Conservation (phyloP, 768 basidiomycete genomes). For the Postia placenta region DNA sequence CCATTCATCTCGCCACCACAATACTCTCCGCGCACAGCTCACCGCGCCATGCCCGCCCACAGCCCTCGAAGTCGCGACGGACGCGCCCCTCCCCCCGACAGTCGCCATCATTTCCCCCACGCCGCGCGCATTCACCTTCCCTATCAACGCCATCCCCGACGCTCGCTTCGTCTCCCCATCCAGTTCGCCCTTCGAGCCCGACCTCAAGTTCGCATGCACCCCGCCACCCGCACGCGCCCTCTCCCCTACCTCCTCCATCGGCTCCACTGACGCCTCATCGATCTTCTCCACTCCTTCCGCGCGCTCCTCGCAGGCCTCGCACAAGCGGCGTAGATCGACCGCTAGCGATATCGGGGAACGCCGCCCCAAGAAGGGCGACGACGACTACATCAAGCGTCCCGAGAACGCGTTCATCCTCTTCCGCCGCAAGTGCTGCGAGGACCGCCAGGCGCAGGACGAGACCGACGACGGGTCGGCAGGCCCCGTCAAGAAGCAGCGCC, state of each 20-base stretch:
- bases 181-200: slow-evolving; percentile 70
- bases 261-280: slow-evolving; percentile 33
- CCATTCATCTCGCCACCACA: slow-evolving; percentile 1
- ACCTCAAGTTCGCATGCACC: slow-evolving; percentile 43
- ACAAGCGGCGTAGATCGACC: slow-evolving; percentile 29
- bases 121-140: slow-evolving; percentile 66
- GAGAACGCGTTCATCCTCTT: slow-evolving; percentile 85
- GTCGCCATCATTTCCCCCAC: slow-evolving; percentile 58
- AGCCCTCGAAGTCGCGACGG: slow-evolving; percentile 77
- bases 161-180: slow-evolving; percentile 60
- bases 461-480: slow-evolving; percentile 17
- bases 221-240: slow-evolving; percentile 38
- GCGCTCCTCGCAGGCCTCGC: slow-evolving; percentile 23
- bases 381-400: slow-evolving; percentile 78
- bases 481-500: slow-evolving; percentile 66
- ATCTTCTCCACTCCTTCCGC: slow-evolving; percentile 24
- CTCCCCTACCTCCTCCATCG: slow-evolving; percentile 37
- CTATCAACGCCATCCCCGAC: slow-evolving; percentile 31
- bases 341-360: slow-evolving; percentile 29
- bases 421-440: slow-evolving; percentile 73
- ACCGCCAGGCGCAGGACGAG: slow-evolving; percentile 55
- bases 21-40: neutral
- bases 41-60: slow-evolving; percentile 16
- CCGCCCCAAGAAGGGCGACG: slow-evolving; percentile 59
- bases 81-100: slow-evolving; percentile 47